A percentile compares a stretch with the other conserved stretches of the same genome.
These are phyloP conservation scores for Rhinocladiella similis DNA, from an alignment of 2,329 filamentous ascomycete genomes.

Conservation along the genomic window DNA sequence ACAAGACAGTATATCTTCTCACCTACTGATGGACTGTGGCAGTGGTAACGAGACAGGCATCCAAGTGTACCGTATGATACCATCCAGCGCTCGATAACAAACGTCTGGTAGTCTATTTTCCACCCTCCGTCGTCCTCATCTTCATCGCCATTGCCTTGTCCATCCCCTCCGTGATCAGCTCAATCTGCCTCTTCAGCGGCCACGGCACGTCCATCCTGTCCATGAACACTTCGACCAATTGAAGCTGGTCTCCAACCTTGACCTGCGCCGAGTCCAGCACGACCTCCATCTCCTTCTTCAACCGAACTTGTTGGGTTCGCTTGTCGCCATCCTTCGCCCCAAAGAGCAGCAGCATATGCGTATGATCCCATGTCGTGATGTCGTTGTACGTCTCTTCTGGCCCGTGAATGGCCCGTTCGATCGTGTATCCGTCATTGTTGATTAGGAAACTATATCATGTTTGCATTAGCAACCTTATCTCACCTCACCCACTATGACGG, in stretches of 20 bases:
- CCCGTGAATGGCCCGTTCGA: slow-evolving; percentile 29
- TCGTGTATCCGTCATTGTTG: slow-evolving; percentile 29
- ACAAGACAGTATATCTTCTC: too few relatives aligned
- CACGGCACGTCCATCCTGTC: slow-evolving; percentile 31
- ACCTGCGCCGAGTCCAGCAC: background rate
- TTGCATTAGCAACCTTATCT: too few relatives aligned
- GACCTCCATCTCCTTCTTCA: background rate
- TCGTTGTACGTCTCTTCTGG: slow-evolving; percentile 25
- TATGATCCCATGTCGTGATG: slow-evolving; percentile 26
- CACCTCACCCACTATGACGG: too few relatives aligned
- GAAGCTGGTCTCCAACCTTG: slow-evolving; percentile 27
- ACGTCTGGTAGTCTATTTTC: too few relatives aligned
- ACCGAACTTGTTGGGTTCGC: slow-evolving; percentile 20
- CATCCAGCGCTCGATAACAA: too few relatives aligned
- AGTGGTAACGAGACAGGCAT: too few relatives aligned
- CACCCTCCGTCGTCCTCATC: too few relatives aligned
- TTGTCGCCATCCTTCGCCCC: slow-evolving; percentile 33
- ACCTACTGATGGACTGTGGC: too few relatives aligned
- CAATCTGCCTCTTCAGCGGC: slow-evolving; percentile 46
- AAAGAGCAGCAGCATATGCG: slow-evolving; percentile 26
- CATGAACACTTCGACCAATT: background rate
- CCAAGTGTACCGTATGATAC: too few relatives aligned
- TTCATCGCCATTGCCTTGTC: background rate
- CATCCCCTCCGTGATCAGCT: background rate
- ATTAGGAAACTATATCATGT: slow-evolving; percentile 9